Percentiles rank a stretch among this genome's conserved stretches.
Evolutionary conservation across 352 stramenopile genomes (phyloP).

Genomic region (Phytophthora brassicae): DNA sequence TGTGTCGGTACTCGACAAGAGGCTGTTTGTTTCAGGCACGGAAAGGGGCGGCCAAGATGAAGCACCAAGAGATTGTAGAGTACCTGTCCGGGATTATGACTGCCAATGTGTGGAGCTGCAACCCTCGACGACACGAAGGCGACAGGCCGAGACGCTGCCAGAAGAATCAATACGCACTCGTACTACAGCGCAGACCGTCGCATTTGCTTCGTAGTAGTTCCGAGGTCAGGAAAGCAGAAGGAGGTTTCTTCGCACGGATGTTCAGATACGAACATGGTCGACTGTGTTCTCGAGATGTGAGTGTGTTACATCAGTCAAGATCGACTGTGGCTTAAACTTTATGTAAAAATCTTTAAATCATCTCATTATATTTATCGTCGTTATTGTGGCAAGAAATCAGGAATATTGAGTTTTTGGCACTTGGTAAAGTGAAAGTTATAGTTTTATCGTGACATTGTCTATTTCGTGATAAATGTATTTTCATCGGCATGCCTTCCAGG

Average conservation of each 20-base stretch:
- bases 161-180: slow-evolving; percentile 33
- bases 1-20: slow-evolving; percentile 30
- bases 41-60: slow-evolving; percentile 36
- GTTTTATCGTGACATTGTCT: no score
- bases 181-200: slow-evolving; percentile 24
- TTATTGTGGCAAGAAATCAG: no score
- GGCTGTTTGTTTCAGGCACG: slow-evolving; percentile 38
- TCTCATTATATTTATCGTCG: no score
- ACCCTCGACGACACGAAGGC: slow-evolving; percentile 24
- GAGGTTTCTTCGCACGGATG: slow-evolving; percentile 24
- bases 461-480: no score
- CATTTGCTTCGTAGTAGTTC: slow-evolving; percentile 13
- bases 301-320: slow-evolving; percentile 25
- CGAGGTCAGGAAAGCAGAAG: slow-evolving; percentile 21
- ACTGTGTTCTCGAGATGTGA: slow-evolving; percentile 26
- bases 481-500: no score
- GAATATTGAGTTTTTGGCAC: no score
- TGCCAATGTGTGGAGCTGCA: slow-evolving; percentile 39
- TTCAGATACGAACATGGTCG: slow-evolving; percentile 25
- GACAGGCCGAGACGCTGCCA: slow-evolving; percentile 32
- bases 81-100: slow-evolving; percentile 35
- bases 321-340: no score
- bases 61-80: slow-evolving; percentile 26
- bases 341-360: no score
- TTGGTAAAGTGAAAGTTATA: no score